phyloP scores from a whole-genome alignment of 768 basidiomycete species.

The Boletus rubescentipes region DNA sequence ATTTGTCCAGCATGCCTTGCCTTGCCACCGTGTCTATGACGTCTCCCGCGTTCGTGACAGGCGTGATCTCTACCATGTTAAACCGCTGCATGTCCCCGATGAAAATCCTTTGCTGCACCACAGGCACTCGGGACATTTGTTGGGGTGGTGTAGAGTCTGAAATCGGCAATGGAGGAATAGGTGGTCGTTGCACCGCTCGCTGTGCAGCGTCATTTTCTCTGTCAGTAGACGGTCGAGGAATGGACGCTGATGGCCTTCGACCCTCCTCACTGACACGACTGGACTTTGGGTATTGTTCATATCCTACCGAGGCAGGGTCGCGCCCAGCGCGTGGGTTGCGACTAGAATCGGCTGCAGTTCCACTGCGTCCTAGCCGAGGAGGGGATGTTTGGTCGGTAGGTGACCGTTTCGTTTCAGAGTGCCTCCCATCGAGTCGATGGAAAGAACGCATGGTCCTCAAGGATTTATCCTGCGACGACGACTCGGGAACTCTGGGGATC shows the following conservation, averaged over 20 bases:
- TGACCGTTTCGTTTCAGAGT: slow-evolving; percentile 35
- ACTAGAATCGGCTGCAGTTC: slow-evolving; percentile 28
- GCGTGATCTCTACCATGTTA: slow-evolving; percentile 67
- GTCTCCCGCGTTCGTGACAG: slow-evolving; percentile 69
- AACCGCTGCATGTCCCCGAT: slow-evolving; percentile 75
- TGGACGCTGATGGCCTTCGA: slow-evolving; percentile 19
- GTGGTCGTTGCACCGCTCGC: slow-evolving; percentile 32
- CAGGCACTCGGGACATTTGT: slow-evolving; percentile 24
- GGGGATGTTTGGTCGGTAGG: slow-evolving; percentile 31
- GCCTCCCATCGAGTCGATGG: slow-evolving; percentile 45
- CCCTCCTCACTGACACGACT: slow-evolving; percentile 29
- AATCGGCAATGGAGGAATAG: slow-evolving; percentile 39
- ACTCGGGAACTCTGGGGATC: slow-evolving; percentile 20
- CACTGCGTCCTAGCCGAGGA: slow-evolving; percentile 35
- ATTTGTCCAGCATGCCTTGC: slow-evolving; percentile 64
- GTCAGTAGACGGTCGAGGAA: slow-evolving; percentile 25
- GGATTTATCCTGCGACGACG: slow-evolving; percentile 21
- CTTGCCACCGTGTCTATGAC: slow-evolving; percentile 63
- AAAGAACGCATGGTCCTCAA: slow-evolving; percentile 61
- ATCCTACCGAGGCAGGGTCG: slow-evolving; percentile 9
- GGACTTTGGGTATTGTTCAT: slow-evolving; percentile 20
- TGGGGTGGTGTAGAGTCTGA: slow-evolving; percentile 36
- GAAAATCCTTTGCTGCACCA: slow-evolving; percentile 71
- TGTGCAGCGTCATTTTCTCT: slow-evolving; percentile 23
- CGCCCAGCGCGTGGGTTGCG: slow-evolving; percentile 18